phyloP scores from a whole-genome alignment of 2,329 filamentous ascomycete species.

The Phyllosticta citrichinensis region DNA sequence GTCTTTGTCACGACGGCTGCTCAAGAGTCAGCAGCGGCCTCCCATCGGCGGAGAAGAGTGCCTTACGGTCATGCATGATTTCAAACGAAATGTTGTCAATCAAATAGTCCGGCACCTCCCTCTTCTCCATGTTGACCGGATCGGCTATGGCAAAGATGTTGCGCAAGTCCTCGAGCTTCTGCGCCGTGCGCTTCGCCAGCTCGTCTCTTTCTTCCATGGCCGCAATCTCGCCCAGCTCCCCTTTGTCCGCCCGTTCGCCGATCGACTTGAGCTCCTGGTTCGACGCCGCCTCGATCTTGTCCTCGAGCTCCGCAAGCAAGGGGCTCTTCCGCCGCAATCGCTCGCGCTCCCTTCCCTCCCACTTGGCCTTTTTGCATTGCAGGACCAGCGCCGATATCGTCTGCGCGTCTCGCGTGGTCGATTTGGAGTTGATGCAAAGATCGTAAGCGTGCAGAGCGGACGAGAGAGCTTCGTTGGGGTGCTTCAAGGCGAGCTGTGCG shows the following conservation, averaged over 20 bases:
- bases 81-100: conserved; percentile 68
- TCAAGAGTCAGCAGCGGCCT: conserved; percentile 13
- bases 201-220: conserved; percentile 39
- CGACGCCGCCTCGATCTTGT: conserved; percentile 23
- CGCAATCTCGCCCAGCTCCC: conserved; percentile 34
- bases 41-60: conserved; percentile 4
- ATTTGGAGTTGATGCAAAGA: conserved; percentile 47
- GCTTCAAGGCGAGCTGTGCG: conserved; percentile 64
- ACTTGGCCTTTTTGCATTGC: conserved; percentile 73
- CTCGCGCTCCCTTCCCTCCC: conserved; percentile 62
- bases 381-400: conserved; percentile 66
- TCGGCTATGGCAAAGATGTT: conserved; percentile 39
- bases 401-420: conserved; percentile 56
- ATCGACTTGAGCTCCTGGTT: conserved; percentile 29
- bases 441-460: conserved; percentile 65
- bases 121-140: conserved; percentile 31
- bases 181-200: conserved; percentile 29
- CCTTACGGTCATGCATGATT: conserved; percentile 58
- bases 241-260: conserved; percentile 25
- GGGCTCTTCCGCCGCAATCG: conserved; percentile 46
- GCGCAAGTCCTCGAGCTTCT: conserved; percentile 34
- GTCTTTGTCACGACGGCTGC: conserved; percentile 57
- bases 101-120: conserved; percentile 62
- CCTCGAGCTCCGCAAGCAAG: conserved; percentile 51
- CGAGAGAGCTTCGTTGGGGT: conserved; percentile 61